Percentiles rank a stretch among this genome's conserved stretches.
Evolutionary conservation across 345 rosid species (phyloP).

Genomic region (Brassica nigra): DNA sequence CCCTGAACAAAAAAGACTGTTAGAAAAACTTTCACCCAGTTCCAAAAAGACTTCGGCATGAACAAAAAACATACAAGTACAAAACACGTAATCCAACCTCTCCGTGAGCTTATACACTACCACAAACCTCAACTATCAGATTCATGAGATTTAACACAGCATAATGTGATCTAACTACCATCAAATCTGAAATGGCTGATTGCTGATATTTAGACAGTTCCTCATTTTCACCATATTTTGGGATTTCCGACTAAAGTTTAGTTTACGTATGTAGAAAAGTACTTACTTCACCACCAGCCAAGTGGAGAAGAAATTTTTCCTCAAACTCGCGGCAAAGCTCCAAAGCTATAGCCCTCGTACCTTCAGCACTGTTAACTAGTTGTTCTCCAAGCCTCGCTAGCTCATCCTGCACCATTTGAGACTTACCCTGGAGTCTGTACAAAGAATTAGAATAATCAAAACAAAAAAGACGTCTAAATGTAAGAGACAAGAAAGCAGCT

Average conservation of each 20-base stretch:
- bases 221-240: conserved; percentile 7
- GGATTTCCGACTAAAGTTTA: conserved; percentile 6
- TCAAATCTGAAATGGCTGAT: conserved; percentile 6
- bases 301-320: conserved; percentile 91
- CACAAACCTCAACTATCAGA: background rate
- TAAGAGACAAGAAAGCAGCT: conserved; percentile 14
- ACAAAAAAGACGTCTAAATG: background rate
- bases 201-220: conserved; percentile 9
- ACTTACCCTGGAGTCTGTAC: conserved; percentile 86
- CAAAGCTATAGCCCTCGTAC: conserved; percentile 95
- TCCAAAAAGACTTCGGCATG: conserved; percentile 18
- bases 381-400: conserved; percentile 88
- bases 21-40: conserved; percentile 9
- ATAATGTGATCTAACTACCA: background rate
- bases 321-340: conserved; percentile 99
- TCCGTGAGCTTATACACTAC: background rate
- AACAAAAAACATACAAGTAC: conserved; percentile 1
- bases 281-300: conserved; percentile 86
- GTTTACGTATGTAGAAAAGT: conserved; percentile 28
- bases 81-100: background rate
- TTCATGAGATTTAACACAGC: background rate
- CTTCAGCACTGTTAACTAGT: conserved; percentile 83
- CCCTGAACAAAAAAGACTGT: conserved; percentile 57
- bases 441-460: background rate
- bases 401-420: conserved; percentile 85